Conservation (phyloP, 169 alveolate genomes). For the Miamiensis avidus region DNA sequence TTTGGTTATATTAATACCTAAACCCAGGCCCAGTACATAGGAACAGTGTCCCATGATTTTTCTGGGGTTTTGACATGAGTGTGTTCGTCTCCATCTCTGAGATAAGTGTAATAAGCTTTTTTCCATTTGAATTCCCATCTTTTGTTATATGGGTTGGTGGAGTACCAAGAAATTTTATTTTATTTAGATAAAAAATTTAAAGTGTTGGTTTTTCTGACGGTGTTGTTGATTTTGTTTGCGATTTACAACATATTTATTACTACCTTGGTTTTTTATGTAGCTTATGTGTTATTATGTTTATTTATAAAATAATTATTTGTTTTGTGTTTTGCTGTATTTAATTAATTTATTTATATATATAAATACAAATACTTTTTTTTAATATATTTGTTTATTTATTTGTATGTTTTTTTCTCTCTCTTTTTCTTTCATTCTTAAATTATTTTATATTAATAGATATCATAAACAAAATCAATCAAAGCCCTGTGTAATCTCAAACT, state of each 20-base stretch:
- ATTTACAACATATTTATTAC: background rate
- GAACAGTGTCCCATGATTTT: constrained; percentile 40
- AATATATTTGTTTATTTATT: too few species aligned
- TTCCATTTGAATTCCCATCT: constrained; percentile 52
- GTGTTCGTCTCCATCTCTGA: constrained; percentile 49
- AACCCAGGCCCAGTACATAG: constrained; percentile 41
- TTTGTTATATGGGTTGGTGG: constrained; percentile 48
- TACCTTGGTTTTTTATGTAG: too few species aligned
- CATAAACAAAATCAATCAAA: background rate
- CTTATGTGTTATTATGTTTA: too few species aligned
- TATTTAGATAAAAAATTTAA: constrained; percentile 16
- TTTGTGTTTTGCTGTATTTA: too few species aligned
- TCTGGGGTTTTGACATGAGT: constrained; percentile 46
- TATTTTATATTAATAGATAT: too few species aligned
- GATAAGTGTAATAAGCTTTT: constrained; percentile 44
- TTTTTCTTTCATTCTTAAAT: background rate
- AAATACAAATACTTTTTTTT: too few species aligned
- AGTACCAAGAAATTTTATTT: constrained; percentile 37
- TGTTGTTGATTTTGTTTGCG: background rate
- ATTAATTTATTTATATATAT: too few species aligned
- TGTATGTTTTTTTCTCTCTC: background rate
- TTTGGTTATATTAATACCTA: background rate
- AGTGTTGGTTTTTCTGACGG: background rate
- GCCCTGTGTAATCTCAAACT: too few species aligned
- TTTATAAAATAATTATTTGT: too few species aligned